These are phyloP conservation scores for Cardamine chenopodiifolia DNA, from an alignment of 345 rosid species.

Conservation along the genomic window DNA sequence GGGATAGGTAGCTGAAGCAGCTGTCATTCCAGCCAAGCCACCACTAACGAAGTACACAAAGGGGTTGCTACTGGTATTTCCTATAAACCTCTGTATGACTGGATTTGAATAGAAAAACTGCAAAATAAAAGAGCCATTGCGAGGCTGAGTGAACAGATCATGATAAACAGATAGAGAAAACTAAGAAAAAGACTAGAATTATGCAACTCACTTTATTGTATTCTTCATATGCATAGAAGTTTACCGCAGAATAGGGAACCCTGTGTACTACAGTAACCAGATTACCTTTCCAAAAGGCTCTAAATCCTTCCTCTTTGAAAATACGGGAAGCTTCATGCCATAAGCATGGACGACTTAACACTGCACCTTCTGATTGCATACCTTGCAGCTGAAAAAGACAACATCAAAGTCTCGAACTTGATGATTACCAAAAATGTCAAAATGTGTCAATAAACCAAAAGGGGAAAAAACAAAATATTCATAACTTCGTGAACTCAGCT, in stretches of 20 bases:
- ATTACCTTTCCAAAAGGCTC: constrained; percentile 98
- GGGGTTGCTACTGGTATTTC: constrained; percentile 45
- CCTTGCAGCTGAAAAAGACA: constrained; percentile 89
- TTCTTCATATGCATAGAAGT: constrained; percentile 77
- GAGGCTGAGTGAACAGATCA: constrained; percentile 21
- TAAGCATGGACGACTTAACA: constrained; percentile 62
- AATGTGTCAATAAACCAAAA: constrained; percentile 4
- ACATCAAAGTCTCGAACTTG: constrained; percentile 10
- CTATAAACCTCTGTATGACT: constrained; percentile 44
- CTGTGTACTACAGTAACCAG: constrained; percentile 90
- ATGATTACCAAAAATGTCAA: not conserved
- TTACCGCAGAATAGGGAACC: constrained; percentile 82
- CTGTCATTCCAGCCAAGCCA: constrained; percentile 93
- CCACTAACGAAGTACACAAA: constrained; percentile 79
- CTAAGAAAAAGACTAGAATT: not conserved
- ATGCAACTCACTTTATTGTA: constrained; percentile 62
- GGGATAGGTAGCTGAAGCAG: constrained; percentile 89
- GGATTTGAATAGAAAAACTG: constrained; percentile 66
- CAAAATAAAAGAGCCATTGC: constrained; percentile 23
- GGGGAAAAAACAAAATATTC: not conserved
- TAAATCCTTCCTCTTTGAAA: constrained; percentile 79
- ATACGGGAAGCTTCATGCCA: constrained; percentile 89
- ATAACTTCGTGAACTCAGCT: not conserved
- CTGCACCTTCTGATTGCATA: constrained; percentile 78
- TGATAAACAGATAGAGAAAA: not conserved